Conservation (phyloP, 73 alveolate genomes). For the Stentor roeselii region DNA sequence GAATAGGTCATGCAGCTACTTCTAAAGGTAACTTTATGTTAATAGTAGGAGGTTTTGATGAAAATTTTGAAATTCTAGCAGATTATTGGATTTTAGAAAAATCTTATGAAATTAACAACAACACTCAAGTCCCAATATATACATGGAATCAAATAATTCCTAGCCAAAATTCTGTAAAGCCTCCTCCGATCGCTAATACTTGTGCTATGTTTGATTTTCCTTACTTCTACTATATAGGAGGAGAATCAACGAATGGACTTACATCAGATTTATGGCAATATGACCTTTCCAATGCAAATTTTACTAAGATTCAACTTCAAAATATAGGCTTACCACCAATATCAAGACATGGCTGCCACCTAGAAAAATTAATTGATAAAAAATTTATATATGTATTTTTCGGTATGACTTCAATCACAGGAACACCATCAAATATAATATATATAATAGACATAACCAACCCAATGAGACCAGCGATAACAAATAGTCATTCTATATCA, state of each 20-base stretch:
- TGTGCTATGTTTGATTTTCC: background rate
- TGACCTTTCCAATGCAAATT: background rate
- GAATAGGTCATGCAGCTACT: background rate
- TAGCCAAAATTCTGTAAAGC: background rate
- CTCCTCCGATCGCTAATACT: background rate
- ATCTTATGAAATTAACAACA: too few species aligned
- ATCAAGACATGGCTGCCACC: background rate
- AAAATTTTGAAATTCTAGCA: background rate
- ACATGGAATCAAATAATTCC: constrained; percentile 1
- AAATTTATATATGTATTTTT: too few species aligned
- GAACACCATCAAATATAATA: background rate
- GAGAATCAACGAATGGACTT: background rate
- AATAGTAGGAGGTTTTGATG: background rate
- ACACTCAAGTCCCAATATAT: too few species aligned
- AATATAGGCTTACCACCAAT: too few species aligned
- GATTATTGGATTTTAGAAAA: background rate
- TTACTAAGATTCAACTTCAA: background rate
- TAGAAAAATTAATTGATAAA: background rate
- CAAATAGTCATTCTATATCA: too few species aligned
- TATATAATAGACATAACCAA: background rate
- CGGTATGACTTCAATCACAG: background rate
- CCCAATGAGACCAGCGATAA: background rate
- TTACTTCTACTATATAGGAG: background rate
- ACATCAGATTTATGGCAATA: background rate
- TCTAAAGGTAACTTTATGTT: background rate